Conservation (phyloP, 2,329 filamentous ascomycete genomes). For the Colletotrichum destructivum region DNA sequence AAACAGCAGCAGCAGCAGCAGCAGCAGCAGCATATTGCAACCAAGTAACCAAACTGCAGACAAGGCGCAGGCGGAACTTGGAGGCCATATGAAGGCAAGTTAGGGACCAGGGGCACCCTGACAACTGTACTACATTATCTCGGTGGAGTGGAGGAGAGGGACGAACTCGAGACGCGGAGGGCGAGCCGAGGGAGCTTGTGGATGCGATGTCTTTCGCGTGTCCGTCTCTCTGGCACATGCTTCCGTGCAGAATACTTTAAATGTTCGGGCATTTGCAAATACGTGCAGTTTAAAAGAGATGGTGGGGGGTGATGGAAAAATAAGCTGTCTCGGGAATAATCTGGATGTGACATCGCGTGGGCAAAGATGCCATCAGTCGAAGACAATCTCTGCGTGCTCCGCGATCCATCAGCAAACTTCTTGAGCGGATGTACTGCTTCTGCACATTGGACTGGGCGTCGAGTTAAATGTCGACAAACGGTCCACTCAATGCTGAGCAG, state of each 20-base stretch:
- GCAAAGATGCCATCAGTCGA: conserved; percentile 32
- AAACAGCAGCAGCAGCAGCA: too few species aligned
- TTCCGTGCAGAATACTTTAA: neutral
- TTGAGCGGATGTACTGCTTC: neutral
- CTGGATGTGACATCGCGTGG: conserved; percentile 23
- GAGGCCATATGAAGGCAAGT: conserved; percentile 11
- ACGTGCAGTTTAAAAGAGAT: too few species aligned
- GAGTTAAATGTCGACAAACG: conserved; percentile 15
- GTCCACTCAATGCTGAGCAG: conserved; percentile 22
- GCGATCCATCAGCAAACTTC: conserved; percentile 27
- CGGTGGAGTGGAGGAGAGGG: neutral
- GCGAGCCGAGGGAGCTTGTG: conserved; percentile 26
- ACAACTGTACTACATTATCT: neutral
- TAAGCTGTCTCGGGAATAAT: conserved; percentile 1
- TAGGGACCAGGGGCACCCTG: neutral
- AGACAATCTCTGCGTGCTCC: conserved; percentile 25
- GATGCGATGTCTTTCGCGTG: conserved; percentile 7
- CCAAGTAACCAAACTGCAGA: neutral
- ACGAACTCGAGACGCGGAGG: conserved; percentile 7
- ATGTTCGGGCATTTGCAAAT: too few species aligned
- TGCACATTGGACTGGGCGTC: conserved; percentile 7
- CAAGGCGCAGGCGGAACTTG: conserved; percentile 2
- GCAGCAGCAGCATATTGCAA: neutral
- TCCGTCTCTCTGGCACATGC: conserved; percentile 17
- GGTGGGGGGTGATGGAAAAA: too few species aligned